A percentile compares a stretch with the other conserved stretches of the same genome.
These are phyloP conservation scores for Primulina eburnea DNA, from an alignment of 257 asterid species.

Conservation along the genomic window DNA sequence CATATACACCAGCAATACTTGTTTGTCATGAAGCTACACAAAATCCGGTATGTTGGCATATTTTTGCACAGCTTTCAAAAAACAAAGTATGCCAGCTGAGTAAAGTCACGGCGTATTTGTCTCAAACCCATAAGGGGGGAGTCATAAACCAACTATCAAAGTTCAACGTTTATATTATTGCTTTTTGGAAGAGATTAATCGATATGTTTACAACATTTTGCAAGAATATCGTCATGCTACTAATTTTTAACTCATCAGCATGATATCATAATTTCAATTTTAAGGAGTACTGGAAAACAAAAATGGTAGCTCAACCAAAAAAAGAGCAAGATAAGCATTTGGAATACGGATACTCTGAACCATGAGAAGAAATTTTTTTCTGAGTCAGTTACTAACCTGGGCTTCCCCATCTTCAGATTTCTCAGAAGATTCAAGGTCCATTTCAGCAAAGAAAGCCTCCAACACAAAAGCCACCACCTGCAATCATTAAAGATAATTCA, in stretches of 20 bases:
- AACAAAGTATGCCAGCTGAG: no score
- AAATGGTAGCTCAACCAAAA: not conserved
- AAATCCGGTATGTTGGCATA: no score
- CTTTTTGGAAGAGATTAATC: not conserved
- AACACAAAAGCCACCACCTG: constrained; percentile 96
- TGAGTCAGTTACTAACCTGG: constrained; percentile 44
- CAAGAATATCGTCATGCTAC: not conserved
- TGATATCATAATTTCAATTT: not conserved
- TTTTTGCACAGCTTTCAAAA: no score
- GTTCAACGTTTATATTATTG: no score
- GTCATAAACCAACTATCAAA: not conserved
- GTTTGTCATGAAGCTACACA: no score
- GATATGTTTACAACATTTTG: not conserved
- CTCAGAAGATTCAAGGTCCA: constrained; percentile 73
- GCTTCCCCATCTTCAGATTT: constrained; percentile 36
- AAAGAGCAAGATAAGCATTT: constrained; percentile 7
- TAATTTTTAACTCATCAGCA: not conserved
- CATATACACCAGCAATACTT: no score
- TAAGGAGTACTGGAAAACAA: not conserved
- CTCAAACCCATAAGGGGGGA: no score
- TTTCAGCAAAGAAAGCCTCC: constrained; percentile 98
- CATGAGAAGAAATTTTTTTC: constrained; percentile 7
- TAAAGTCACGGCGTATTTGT: no score
- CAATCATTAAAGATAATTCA: constrained; percentile 9
- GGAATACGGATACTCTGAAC: not conserved